These are phyloP conservation scores for Vanrija pseudolonga DNA, from an alignment of 1,284 basidiomycete species.

Conservation along the genomic window DNA sequence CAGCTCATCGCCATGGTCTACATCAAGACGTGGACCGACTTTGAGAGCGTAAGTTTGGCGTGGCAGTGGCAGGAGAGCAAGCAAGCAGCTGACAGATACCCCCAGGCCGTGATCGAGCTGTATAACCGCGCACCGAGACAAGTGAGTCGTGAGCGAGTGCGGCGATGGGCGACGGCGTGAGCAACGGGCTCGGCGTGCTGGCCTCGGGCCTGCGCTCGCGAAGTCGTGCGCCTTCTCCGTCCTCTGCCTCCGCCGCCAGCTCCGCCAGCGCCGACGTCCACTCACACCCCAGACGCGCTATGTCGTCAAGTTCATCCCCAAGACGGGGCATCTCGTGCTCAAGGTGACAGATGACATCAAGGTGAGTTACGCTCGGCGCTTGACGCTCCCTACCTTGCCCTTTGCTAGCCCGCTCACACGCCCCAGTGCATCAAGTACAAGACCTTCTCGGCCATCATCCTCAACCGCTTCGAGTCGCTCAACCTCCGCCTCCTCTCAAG, in stretches of 20 bases:
- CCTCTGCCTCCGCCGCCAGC: not conserved
- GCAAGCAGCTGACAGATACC: no score
- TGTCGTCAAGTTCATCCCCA: slow-evolving; percentile 78
- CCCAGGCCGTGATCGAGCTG: slow-evolving; percentile 69
- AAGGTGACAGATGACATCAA: slow-evolving; percentile 85
- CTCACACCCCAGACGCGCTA: slow-evolving; percentile 64
- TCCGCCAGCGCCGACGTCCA: not conserved
- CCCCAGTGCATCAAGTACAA: slow-evolving; percentile 87
- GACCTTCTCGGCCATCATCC: slow-evolving; percentile 83
- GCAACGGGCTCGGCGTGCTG: no score
- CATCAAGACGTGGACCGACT: slow-evolving; percentile 49
- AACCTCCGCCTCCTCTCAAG: slow-evolving; percentile 58
- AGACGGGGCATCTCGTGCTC: slow-evolving; percentile 76
- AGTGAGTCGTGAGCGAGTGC: slow-evolving; percentile 53
- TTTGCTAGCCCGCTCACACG: not conserved
- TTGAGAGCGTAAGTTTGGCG: slow-evolving; percentile 47
- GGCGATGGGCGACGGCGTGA: not conserved
- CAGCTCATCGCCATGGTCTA: slow-evolving; percentile 41
- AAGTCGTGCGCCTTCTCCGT: no score
- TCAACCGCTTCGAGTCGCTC: slow-evolving; percentile 89
- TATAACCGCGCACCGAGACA: slow-evolving; percentile 71
- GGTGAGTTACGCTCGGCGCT: slow-evolving; percentile 54
- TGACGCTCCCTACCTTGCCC: not conserved
- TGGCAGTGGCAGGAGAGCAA: no score
- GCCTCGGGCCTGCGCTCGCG: no score